A percentile compares a stretch with the other conserved stretches of the same genome.
phyloP scores from a whole-genome alignment of 139 green algal species.

The Zygnema cylindricum region DNA sequence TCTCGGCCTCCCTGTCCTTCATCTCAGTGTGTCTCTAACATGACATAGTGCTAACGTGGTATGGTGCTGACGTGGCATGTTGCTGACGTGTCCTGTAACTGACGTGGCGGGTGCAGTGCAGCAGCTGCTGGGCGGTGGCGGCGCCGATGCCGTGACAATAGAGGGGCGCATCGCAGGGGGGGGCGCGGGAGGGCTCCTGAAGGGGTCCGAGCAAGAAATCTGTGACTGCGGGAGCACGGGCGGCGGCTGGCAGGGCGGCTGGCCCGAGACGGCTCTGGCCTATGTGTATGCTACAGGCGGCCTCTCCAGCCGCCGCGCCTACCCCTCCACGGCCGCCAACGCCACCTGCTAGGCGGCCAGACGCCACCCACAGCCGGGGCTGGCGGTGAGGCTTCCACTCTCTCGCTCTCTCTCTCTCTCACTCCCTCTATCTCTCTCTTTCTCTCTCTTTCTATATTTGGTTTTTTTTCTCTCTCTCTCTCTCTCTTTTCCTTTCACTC shows the following conservation, averaged over 20 bases:
- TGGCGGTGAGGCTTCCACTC: too few species aligned
- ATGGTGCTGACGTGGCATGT: neutral
- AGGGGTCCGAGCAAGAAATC: conserved; percentile 41
- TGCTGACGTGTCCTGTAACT: neutral
- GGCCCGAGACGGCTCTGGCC: conserved; percentile 93
- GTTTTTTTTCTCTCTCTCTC: too few species aligned
- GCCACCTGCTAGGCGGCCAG: conserved; percentile 3
- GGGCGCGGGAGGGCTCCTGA: neutral
- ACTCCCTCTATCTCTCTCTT: too few species aligned
- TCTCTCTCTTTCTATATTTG: too few species aligned
- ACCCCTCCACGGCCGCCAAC: conserved; percentile 77
- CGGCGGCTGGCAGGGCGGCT: conserved; percentile 82
- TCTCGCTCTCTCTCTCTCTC: too few species aligned
- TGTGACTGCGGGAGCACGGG: conserved; percentile 32
- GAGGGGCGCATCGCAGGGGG: conserved; percentile 76
- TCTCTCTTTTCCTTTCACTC: too few species aligned
- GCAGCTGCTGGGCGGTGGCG: conserved; percentile 92
- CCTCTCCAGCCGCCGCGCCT: conserved; percentile 89
- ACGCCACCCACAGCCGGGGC: neutral
- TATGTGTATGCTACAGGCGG: conserved; percentile 89
- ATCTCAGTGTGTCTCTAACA: neutral
- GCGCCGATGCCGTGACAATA: conserved; percentile 87
- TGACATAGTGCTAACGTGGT: neutral
- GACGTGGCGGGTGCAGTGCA: conserved; percentile 74
- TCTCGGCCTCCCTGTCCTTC: neutral